Evolutionary conservation across 768 basidiomycete genomes (phyloP).

Genomic region (Tricholomella constricta): DNA sequence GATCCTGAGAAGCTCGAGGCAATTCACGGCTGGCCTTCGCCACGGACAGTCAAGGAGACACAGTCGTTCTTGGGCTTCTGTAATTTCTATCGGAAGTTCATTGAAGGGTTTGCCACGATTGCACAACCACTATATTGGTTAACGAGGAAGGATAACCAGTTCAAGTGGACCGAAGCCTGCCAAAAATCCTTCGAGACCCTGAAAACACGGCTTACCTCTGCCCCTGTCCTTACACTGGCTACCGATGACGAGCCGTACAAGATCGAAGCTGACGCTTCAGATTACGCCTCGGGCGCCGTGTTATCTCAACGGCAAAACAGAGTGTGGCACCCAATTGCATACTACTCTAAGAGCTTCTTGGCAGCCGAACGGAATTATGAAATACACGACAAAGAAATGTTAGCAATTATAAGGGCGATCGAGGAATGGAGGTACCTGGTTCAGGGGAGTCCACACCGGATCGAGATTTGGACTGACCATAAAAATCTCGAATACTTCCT

Average conservation of each 20-base stretch:
- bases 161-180: not conserved
- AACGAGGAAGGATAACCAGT: not conserved
- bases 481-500: slow-evolving; percentile 47
- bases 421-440: too few species aligned
- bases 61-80: too few species aligned
- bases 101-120: not conserved
- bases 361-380: too few species aligned
- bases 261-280: slow-evolving; percentile 33
- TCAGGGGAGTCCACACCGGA: too few species aligned
- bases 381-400: slow-evolving; percentile 51
- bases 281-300: slow-evolving; percentile 29
- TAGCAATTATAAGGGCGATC: slow-evolving; percentile 41
- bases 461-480: slow-evolving; percentile 37
- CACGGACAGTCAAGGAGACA: not conserved
- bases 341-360: too few species aligned
- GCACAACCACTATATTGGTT: not conserved
- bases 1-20: slow-evolving; percentile 36
- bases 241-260: not conserved
- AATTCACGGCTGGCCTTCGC: slow-evolving; percentile 14
- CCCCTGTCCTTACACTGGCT: not conserved
- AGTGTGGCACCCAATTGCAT: slow-evolving; percentile 40
- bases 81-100: too few species aligned
- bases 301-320: slow-evolving; percentile 26
- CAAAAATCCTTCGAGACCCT: too few species aligned
- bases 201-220: not conserved